Evolutionary conservation across 352 stramenopile species (phyloP).

Genomic region (Phytophthora agathidicida): DNA sequence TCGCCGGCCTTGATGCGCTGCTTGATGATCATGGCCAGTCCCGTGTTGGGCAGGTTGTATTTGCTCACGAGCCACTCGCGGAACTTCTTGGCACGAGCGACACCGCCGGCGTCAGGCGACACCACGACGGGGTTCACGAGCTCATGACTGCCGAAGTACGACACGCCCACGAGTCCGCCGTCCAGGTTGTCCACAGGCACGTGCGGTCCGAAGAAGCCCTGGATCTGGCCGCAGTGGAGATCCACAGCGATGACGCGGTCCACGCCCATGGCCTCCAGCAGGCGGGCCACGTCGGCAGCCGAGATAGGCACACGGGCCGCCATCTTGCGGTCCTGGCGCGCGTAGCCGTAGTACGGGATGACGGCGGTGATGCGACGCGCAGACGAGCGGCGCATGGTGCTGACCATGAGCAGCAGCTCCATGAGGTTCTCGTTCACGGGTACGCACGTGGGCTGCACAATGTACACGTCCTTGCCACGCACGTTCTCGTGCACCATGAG

Average conservation of each 20-base stretch:
- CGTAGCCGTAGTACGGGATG: conserved; percentile 96
- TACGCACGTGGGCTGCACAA: conserved; percentile 99
- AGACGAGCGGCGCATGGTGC: conserved; percentile 97
- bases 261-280: conserved; percentile 89
- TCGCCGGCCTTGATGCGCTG: conserved; percentile 97
- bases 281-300: conserved; percentile 82
- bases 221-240: conserved; percentile 90
- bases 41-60: conserved; percentile 96
- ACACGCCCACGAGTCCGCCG: conserved; percentile 94
- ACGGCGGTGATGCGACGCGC: conserved; percentile 99
- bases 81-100: conserved; percentile 99
- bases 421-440: conserved; percentile 99
- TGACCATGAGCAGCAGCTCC: conserved; percentile 98
- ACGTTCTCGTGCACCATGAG: conserved; percentile 99
- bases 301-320: conserved; percentile 98
- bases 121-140: conserved; percentile 99
- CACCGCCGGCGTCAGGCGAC: conserved; percentile 98
- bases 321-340: conserved; percentile 92
- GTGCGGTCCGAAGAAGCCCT: conserved; percentile 99
- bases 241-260: conserved; percentile 90
- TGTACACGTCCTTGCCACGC: conserved; percentile 99
- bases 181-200: conserved; percentile 99
- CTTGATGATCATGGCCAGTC: conserved; percentile 99
- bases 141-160: conserved; percentile 96
- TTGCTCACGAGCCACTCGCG: conserved; percentile 98